These are phyloP conservation scores for Acer campestre DNA, from an alignment of 345 rosid genomes.

Conservation along the genomic window DNA sequence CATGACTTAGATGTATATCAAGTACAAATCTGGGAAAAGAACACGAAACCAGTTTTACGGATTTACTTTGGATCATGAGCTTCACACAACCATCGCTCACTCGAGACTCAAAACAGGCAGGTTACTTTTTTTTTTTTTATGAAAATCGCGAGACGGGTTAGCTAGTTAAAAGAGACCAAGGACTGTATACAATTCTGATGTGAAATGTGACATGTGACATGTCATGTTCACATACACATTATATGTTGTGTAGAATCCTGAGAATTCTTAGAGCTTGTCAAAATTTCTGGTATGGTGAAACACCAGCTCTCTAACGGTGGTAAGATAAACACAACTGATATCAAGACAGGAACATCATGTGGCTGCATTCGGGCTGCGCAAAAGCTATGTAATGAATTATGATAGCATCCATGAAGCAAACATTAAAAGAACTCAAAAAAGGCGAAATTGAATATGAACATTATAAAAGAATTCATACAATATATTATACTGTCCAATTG, in stretches of 20 bases:
- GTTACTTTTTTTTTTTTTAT: too few species aligned
- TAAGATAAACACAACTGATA: too few species aligned
- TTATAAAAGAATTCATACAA: slow-evolving; percentile 7
- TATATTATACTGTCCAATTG: background rate
- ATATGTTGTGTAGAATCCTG: background rate
- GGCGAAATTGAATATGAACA: background rate
- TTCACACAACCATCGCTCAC: too few species aligned
- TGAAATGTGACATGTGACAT: background rate
- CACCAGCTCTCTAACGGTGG: background rate
- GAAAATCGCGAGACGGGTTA: too few species aligned
- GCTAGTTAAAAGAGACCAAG: too few species aligned
- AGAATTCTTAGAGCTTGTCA: background rate
- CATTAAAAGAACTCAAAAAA: slow-evolving; percentile 5
- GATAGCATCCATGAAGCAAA: background rate
- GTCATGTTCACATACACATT: background rate
- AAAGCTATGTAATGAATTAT: background rate
- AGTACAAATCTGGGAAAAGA: too few species aligned
- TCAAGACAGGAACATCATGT: too few species aligned
- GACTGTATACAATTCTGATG: background rate
- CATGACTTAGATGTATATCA: background rate
- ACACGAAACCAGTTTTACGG: background rate
- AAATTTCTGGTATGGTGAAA: background rate
- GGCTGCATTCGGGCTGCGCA: background rate
- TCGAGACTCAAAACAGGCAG: too few species aligned
- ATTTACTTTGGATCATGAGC: background rate